Evolutionary conservation across 2,329 filamentous ascomycete species (phyloP), one percentile per base, ranked within the genome.

Genomic region (Lachnum nothofagi): DNA sequence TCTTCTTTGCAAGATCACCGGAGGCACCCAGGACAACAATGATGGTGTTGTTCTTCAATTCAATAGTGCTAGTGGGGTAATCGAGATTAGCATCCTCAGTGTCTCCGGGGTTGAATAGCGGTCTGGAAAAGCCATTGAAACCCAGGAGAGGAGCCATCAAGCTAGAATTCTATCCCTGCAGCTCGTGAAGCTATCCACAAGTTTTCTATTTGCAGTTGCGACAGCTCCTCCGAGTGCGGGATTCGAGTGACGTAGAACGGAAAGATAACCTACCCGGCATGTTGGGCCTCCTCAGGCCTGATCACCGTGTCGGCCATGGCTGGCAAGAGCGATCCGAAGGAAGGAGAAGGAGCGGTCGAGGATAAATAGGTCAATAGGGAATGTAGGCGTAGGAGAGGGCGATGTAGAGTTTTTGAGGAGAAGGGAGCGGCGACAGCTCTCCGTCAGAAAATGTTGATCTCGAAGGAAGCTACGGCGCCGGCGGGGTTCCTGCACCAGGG

Each of bases 1-100:
- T 98, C 85, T 98, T 98, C 81, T 98, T 98, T 44, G 93, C 93
- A 60, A 98, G 76, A 78, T 98, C 93, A 65, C 93, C 93, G 45
- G 93, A 98, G 59, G 93, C 93, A 65, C 93, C 93, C 60, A 98
- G 84, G 64, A 98, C 93, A 65, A 98, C 81, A 65, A 98, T 94
- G 67, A 91, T 82, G 59, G 93, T 98, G 79, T 98, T 94, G 67
- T 97, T 89, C 79, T 96, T 98, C 67, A 98, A 85, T 82, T 98
- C 93, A 72, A 94, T 79, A 65, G 82, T 83, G 67, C 89, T 95
- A 44, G 69, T 60, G 51, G 58, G 58, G 51, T 51, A 53, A 44
- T 48, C 59, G 52, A 43, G 37, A 62, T 75, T 65, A 76, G 65
- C 67, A 62, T 67, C 37, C 12, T 22, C 37, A 24, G 37, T 7